These are phyloP conservation scores for Mucor ambiguus DNA, from an alignment of 371 early-diverging fungal genomes.

Conservation along the genomic window DNA sequence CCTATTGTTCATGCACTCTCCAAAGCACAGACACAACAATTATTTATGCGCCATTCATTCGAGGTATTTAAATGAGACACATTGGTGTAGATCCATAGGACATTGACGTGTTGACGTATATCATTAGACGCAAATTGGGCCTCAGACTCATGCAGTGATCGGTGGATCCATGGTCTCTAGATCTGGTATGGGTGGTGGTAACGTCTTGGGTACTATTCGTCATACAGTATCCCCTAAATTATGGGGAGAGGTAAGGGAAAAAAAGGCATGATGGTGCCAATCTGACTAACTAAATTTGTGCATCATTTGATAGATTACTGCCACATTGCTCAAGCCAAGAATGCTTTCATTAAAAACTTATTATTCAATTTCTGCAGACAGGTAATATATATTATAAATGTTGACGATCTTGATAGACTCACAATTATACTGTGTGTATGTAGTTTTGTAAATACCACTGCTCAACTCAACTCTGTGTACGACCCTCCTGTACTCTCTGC, in stretches of 20 bases:
- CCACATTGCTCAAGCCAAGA: constrained; percentile 62
- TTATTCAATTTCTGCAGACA: constrained; percentile 68
- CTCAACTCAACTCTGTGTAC: constrained; percentile 52
- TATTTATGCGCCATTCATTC: constrained; percentile 84
- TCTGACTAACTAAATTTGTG: background rate
- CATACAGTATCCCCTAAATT: constrained; percentile 75
- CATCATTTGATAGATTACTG: constrained; percentile 47
- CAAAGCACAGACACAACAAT: constrained; percentile 66
- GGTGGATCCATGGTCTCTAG: constrained; percentile 72
- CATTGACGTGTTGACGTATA: background rate
- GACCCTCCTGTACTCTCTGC: constrained; percentile 69
- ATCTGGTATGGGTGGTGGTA: constrained; percentile 81
- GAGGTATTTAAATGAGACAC: constrained; percentile 52
- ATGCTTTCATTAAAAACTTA: constrained; percentile 65
- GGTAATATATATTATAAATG: constrained; percentile 28
- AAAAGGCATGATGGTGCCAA: background rate
- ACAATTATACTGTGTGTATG: background rate
- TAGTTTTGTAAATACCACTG: constrained; percentile 68
- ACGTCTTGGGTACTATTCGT: constrained; percentile 70
- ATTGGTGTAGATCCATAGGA: background rate
- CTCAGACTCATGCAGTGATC: constrained; percentile 65
- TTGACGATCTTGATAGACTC: background rate
- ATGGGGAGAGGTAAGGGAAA: constrained; percentile 62
- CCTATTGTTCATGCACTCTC: constrained; percentile 37
- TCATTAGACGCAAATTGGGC: constrained; percentile 67